Evolutionary conservation across 2,329 filamentous ascomycete genomes (phyloP).

Genomic region (Xylariaceae sp.): DNA sequence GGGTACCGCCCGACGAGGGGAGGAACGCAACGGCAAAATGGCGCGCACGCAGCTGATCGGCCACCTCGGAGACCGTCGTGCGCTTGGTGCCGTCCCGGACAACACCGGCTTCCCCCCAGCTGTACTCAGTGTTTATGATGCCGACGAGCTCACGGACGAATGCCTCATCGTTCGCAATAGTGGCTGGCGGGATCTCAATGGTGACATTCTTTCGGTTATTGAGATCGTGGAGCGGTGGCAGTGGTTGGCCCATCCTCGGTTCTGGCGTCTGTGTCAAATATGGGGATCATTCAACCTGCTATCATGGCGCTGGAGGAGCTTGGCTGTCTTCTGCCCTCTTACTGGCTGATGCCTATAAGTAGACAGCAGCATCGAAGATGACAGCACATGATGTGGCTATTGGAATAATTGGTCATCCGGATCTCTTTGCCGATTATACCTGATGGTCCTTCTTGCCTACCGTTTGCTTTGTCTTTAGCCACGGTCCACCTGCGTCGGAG

Average conservation of each 20-base stretch:
- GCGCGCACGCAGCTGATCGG: conserved; percentile 2
- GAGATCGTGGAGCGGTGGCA: not conserved
- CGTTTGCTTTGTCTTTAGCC: too few relatives aligned
- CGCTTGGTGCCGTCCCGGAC: conserved; percentile 5
- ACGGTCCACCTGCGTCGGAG: too few relatives aligned
- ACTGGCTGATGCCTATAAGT: not conserved
- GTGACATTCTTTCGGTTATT: not conserved
- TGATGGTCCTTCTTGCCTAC: too few relatives aligned
- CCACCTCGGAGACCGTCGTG: not conserved
- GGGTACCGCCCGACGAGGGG: not conserved
- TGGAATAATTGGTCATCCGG: not conserved
- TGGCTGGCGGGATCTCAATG: conserved; percentile 10
- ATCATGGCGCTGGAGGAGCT: not conserved
- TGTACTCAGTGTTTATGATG: conserved; percentile 6
- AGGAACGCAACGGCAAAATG: conserved; percentile 6
- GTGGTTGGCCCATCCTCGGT: conserved; percentile 5
- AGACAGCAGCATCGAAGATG: not conserved
- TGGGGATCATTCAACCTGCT: not conserved
- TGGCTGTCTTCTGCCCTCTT: not conserved
- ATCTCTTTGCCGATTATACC: not conserved
- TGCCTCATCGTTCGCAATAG: conserved; percentile 3
- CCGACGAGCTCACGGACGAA: not conserved
- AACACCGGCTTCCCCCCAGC: conserved; percentile 7
- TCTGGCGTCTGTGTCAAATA: not conserved
- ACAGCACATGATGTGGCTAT: not conserved